Conservation (phyloP, 345 rosid species). For the Toxicodendron radicans region DNA sequence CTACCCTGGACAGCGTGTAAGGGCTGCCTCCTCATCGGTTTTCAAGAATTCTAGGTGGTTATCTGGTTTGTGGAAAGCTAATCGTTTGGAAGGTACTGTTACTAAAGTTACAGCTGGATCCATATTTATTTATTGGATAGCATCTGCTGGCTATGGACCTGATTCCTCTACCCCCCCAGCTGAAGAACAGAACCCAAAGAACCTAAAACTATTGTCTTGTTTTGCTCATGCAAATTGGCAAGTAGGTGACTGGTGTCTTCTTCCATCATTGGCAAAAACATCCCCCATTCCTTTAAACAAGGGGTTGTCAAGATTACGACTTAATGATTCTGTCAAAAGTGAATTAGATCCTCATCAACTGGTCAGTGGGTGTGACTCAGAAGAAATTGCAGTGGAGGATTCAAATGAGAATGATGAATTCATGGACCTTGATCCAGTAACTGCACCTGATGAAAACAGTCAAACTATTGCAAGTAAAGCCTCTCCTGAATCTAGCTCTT, state of each 20-base stretch:
- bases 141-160: slow-evolving; percentile 91
- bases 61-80: slow-evolving; percentile 86
- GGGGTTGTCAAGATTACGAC: slow-evolving; percentile 50
- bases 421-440: slow-evolving; percentile 36
- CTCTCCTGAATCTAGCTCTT: slow-evolving; percentile 50
- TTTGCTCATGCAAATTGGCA: slow-evolving; percentile 95
- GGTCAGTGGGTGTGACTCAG: slow-evolving; percentile 37
- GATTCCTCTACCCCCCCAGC: slow-evolving; percentile 85
- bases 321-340: slow-evolving; percentile 44
- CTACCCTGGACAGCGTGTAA: slow-evolving; percentile 95
- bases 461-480: slow-evolving; percentile 29
- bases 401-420: slow-evolving; percentile 40
- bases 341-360: slow-evolving; percentile 34
- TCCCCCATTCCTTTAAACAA: slow-evolving; percentile 47
- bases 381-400: slow-evolving; percentile 53
- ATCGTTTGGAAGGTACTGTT: slow-evolving; percentile 88
- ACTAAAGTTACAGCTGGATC: slow-evolving; percentile 86
- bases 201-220: slow-evolving; percentile 79
- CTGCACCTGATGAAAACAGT: slow-evolving; percentile 36
- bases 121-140: slow-evolving; percentile 90
- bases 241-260: slow-evolving; percentile 90
- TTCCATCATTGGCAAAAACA: slow-evolving; percentile 48
- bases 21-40: slow-evolving; percentile 79
- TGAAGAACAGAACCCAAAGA: slow-evolving; percentile 90
- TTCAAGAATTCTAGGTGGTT: slow-evolving; percentile 84